phyloP scores from a whole-genome alignment of 2,329 filamentous ascomycete genomes.

The Elsinoe arachidis region DNA sequence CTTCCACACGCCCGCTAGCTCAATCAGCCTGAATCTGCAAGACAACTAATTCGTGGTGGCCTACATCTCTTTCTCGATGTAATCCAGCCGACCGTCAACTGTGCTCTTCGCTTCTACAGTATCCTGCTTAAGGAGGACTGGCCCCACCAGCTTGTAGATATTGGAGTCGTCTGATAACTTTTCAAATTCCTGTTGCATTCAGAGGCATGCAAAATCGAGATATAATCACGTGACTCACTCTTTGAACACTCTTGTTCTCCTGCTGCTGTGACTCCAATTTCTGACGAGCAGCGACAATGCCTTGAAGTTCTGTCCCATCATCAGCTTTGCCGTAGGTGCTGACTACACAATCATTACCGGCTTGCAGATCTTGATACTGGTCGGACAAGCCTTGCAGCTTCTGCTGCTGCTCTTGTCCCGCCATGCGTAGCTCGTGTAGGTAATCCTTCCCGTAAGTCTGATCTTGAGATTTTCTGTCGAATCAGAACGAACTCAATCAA shows the following conservation, averaged over 20 bases:
- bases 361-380: slow-evolving; percentile 78
- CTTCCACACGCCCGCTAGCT: slow-evolving; percentile 55
- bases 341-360: slow-evolving; percentile 46
- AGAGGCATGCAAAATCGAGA: background rate
- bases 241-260: slow-evolving; percentile 82
- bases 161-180: slow-evolving; percentile 69
- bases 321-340: background rate
- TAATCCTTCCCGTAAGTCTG: background rate
- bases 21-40: background rate
- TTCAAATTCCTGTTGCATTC: slow-evolving; percentile 61
- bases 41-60: slow-evolving; percentile 22
- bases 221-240: slow-evolving; percentile 42
- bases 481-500: background rate
- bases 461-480: background rate
- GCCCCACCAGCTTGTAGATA: slow-evolving; percentile 94
- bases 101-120: slow-evolving; percentile 81
- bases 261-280: slow-evolving; percentile 90
- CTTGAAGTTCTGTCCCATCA: slow-evolving; percentile 60
- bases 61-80: slow-evolving; percentile 89
- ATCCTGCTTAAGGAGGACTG: slow-evolving; percentile 89
- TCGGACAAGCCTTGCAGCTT: slow-evolving; percentile 76
- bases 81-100: slow-evolving; percentile 82
- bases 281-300: slow-evolving; percentile 68
- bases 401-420: slow-evolving; percentile 55
- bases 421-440: slow-evolving; percentile 1